Evolutionary conservation across 2,329 filamentous ascomycete species (phyloP), one percentile per base, ranked within the genome.

Genomic region (Aspergillaceae sp.): DNA sequence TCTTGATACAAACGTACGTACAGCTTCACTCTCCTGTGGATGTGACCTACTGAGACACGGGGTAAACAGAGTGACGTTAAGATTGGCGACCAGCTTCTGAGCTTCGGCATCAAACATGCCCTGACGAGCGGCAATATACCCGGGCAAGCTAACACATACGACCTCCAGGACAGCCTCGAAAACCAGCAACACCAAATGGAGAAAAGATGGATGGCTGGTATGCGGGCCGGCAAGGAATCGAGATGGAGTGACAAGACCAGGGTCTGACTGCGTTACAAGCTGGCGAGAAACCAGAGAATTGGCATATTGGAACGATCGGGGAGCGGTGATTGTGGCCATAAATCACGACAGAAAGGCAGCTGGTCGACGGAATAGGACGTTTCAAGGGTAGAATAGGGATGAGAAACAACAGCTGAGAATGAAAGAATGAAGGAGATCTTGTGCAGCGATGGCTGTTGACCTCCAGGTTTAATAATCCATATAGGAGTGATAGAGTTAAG

Each of bases 1-100:
- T 44, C 28, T 43, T 34, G 38, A 26, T 29, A 42, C 7, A 29
- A 33, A 70, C 83, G 51, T 81, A 19, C 19, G 19, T 19, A 19
- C 19, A 19, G 19, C 19, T 19, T 19, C 19, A 19, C 19, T 19
- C 19, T 2, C 19, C 19, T 19, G 19, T 19, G 19, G 19, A 19
- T 19, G 19, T 19, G 19, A 19, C 19, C 19, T 19, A 94, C 87
- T 94, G 53, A 98, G 81, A 66, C 92, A 97, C 54, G 92, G 92
- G 29, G 92, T 98, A 69, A 98, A 98, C 37, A 98, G 77, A 72
- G 86, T 87, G 48, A 96, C 89, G 66, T 98, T 98, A 56, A 98
- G 76, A 63, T 98, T 96, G 45, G 92, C 91, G 43, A 96, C 76
- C 62, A 98, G 94, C 69, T 96, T 97, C 67, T 98, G 92, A 65